Conservation (phyloP, 495 filamentous ascomycete species). For the Tuber brumale region DNA sequence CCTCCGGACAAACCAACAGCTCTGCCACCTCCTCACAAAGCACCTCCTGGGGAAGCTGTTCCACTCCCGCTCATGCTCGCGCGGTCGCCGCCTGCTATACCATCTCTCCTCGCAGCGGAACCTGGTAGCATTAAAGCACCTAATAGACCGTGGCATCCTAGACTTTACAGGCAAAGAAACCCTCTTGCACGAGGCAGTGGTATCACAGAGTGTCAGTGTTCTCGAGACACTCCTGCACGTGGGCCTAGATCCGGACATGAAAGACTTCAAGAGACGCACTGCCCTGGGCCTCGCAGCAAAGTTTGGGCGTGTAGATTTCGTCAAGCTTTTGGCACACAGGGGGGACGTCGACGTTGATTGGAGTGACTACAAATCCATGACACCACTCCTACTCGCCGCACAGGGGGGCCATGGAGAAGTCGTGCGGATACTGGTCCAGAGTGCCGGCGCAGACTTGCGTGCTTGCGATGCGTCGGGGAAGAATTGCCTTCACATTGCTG, state of each 20-base stretch:
- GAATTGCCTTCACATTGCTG: constrained; percentile 1
- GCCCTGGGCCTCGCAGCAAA: neutral
- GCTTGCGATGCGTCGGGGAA: neutral
- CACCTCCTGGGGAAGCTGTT: neutral
- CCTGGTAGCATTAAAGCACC: neutral
- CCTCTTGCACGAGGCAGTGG: neutral
- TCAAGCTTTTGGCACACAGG: too few relatives aligned
- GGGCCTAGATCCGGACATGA: neutral
- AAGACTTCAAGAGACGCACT: neutral
- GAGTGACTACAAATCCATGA: neutral
- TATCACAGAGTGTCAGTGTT: neutral
- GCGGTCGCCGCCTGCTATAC: neutral
- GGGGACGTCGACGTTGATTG: neutral
- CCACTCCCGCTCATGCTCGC: neutral
- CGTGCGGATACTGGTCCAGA: neutral
- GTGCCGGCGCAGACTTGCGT: neutral
- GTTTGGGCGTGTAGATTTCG: too few relatives aligned
- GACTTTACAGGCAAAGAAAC: neutral
- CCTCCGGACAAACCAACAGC: constrained; percentile 10
- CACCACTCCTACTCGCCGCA: neutral
- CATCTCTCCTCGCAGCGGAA: neutral
- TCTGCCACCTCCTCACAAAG: neutral
- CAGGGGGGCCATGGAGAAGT: neutral
- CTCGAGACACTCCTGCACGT: neutral
- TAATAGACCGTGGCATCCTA: neutral